These are phyloP conservation scores for Yamadazyma sp. DNA, from an alignment of 805 yeast genomes.

Conservation along the genomic window DNA sequence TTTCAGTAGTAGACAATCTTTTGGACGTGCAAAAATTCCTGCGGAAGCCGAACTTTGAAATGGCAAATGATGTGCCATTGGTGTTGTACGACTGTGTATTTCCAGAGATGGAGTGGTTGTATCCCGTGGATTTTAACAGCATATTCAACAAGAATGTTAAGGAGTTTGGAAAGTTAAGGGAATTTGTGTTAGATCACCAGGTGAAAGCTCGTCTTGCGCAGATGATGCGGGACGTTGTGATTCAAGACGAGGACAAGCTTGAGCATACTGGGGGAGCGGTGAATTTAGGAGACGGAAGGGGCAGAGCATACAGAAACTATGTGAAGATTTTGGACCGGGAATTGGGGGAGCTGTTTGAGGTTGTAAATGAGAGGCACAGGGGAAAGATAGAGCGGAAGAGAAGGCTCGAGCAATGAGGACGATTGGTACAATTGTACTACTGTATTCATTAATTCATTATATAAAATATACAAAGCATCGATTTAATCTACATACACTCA, in stretches of 20 bases:
- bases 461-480: not conserved
- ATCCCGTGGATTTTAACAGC: conserved; percentile 27
- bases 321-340: conserved; percentile 57
- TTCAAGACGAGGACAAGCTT: conserved; percentile 20
- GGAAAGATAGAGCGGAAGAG: conserved; percentile 30
- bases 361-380: conserved; percentile 62
- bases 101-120: conserved; percentile 68
- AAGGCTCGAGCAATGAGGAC: not conserved
- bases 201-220: conserved; percentile 54
- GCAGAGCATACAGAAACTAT: conserved; percentile 57
- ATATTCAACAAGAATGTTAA: conserved; percentile 35
- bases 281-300: conserved; percentile 78
- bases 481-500: too few species aligned
- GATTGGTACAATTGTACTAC: conserved; percentile 1
- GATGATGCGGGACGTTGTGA: conserved; percentile 44
- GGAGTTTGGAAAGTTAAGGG: conserved; percentile 45
- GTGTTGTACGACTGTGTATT: conserved; percentile 83
- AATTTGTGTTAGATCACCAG: conserved; percentile 55
- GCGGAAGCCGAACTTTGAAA: conserved; percentile 73
- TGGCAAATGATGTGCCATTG: conserved; percentile 89
- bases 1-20: conserved; percentile 55
- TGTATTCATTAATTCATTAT: conserved; percentile 2
- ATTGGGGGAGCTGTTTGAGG: conserved; percentile 63
- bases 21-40: conserved; percentile 59
- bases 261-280: conserved; percentile 29